phyloP scores from a whole-genome alignment of 129 eudicot species.

The Daucus carota region DH1_v3.0 NC_030385.2:31415501-31416000 shows the following conservation, averaged over 20 bases:
- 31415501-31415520: not conserved
- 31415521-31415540: not conserved
- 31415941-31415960: conserved; percentile 96
- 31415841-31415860: conserved; percentile 33
- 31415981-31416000: not conserved
- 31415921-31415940: conserved; percentile 61
- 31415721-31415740: conserved; percentile 43
- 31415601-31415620: not conserved
- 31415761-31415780: conserved; percentile 11
- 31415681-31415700: conserved; percentile 29
- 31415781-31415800: conserved; percentile 3
- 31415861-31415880: conserved; percentile 51
- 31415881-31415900: conserved; percentile 81
- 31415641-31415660: not conserved
- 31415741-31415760: not conserved
- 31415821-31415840: conserved; percentile 36
- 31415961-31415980: not conserved
- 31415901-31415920: conserved; percentile 32
- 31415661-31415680: conserved; percentile 35
- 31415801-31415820: not conserved
- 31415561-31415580: not conserved
- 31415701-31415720: conserved; percentile 32
- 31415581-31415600: not conserved
- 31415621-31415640: not conserved
- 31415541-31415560: not conserved